A percentile compares a stretch with the other conserved stretches of the same genome.
phyloP scores from a whole-genome alignment of 495 filamentous ascomycete species.

The Neurospora sp. region DNA sequence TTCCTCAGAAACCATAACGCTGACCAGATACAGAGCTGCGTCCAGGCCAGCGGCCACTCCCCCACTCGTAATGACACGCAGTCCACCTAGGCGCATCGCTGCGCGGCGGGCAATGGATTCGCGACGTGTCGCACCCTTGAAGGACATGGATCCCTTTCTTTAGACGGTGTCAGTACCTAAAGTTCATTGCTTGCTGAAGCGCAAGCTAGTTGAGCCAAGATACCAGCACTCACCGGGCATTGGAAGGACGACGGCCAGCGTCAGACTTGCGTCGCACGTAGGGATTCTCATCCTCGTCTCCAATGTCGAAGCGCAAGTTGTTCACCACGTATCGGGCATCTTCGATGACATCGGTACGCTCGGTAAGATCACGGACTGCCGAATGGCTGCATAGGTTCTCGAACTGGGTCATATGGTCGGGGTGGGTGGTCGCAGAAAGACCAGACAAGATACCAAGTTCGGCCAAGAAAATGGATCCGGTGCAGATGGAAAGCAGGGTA shows the following conservation, averaged over 20 bases:
- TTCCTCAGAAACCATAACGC: conserved; percentile 58
- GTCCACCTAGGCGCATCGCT: conserved; percentile 54
- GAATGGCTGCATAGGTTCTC: conserved; percentile 61
- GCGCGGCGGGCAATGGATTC: conserved; percentile 60
- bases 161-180: conserved; percentile 1
- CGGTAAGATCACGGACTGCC: conserved; percentile 42
- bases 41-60: conserved; percentile 70
- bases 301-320: conserved; percentile 66
- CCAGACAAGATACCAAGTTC: conserved; percentile 61
- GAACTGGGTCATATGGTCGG: conserved; percentile 50
- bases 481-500: conserved; percentile 66
- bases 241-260: conserved; percentile 48
- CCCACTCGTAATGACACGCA: conserved; percentile 67
- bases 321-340: conserved; percentile 70
- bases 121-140: conserved; percentile 51
- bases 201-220: neutral
- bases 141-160: conserved; percentile 63
- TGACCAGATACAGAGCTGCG: conserved; percentile 68
- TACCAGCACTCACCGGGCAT: conserved; percentile 40
- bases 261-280: conserved; percentile 60
- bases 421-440: conserved; percentile 63
- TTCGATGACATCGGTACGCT: conserved; percentile 63
- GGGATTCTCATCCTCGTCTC: conserved; percentile 64
- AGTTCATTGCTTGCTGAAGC: neutral
- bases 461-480: conserved; percentile 62